Base-by-base conservation (phyloP, 192 early-diverging fungal species). In the Umbelopsis sp. region DNA sequence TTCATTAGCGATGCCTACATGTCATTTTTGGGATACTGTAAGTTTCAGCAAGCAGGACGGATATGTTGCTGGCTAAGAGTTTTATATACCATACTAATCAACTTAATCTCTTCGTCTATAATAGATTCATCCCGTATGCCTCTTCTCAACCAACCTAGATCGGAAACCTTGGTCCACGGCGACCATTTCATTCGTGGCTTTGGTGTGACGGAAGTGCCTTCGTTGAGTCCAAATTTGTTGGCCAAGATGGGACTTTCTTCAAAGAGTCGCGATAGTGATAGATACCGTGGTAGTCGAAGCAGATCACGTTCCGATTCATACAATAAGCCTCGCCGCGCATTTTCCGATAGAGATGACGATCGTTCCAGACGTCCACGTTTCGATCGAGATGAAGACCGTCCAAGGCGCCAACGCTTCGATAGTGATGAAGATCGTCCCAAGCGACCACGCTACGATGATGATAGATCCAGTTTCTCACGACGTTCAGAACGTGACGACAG, bases 1-100 rank as follows among this genome's bases (percentile, higher is more conserved):
- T 73, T 83, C 72, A 79, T 90, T 7, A 68, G 70, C 49, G 83
- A 83, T 54, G 88, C 87, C 14, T 91, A 85, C 69, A 79, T 74
- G 47, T 87, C 88, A 17, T 89, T 83, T 49, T 76, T 91, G 41
- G 91, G 89, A 24, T 85, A 83, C 74, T 85, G 86, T 88, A 77
- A 85, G 87, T 84, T 45, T 6, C 12, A 3, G 12, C 8, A 41
- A 41, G 8, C 36, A 38, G 3, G 36, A 8, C 12, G 38, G 38
- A 38, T 6, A 11, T 6, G 4, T 41, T 41, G 38, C 12, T 0
- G 12, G 12, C 12, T 5, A 41, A 41, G 7, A 1, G 1, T 1
- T 6, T 11, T 41, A 11, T 4, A 67, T 21, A 3, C 31, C 24
- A 25, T 29, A 20, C 20, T 10, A 1, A 38, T 43, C 24, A 3